These are phyloP conservation scores for Diaporthe citrichinensis DNA, from an alignment of 2,329 filamentous ascomycete species.

Conservation along the genomic window DNA sequence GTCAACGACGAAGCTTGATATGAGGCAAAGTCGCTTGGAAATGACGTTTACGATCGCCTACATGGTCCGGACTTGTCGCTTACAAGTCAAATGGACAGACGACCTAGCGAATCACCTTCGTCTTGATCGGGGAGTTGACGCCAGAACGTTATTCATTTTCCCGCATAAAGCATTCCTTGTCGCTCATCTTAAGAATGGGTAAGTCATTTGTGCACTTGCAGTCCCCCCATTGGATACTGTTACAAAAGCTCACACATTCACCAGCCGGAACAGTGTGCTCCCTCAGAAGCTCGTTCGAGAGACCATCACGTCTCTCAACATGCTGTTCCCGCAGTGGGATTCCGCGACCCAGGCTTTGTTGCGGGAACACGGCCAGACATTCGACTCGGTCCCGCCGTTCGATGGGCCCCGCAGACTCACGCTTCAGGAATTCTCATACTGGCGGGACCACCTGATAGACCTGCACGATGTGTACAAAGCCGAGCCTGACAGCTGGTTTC, in stretches of 20 bases:
- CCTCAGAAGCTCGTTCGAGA: background rate
- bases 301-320: constrained; percentile 3
- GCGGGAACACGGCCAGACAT: background rate
- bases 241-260: background rate
- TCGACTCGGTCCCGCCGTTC: background rate
- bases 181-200: background rate
- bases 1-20: background rate
- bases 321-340: background rate
- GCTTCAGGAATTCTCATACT: background rate
- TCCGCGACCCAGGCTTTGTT: background rate
- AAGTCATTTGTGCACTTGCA: background rate
- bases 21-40: background rate
- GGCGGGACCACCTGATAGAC: background rate
- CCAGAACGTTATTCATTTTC: background rate
- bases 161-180: background rate
- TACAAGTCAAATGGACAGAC: background rate
- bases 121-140: background rate
- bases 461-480: background rate
- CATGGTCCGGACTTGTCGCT: background rate
- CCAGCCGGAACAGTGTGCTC: background rate
- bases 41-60: background rate
- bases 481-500: constrained; percentile 4
- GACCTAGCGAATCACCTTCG: background rate
- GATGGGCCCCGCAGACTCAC: background rate
- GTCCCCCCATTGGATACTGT: background rate